A percentile compares a stretch with the other conserved stretches of the same genome.
phyloP scores from a whole-genome alignment of 805 yeast genomes.

The Maudiozyma bulderi region DNA sequence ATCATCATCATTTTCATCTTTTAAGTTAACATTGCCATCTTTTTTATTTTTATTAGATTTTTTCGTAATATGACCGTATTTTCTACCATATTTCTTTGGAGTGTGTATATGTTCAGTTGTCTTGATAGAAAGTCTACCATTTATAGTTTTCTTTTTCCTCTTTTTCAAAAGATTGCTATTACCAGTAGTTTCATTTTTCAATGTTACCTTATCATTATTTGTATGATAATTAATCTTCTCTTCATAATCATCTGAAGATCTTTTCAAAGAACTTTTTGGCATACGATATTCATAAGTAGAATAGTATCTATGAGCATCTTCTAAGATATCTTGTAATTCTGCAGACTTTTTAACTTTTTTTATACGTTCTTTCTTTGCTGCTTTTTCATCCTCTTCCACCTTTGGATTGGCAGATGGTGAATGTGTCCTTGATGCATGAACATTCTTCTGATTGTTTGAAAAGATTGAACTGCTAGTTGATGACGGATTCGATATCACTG shows the following conservation, averaged over 20 bases:
- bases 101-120: too few species aligned
- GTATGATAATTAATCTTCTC: too few species aligned
- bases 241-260: slow-evolving; percentile 6
- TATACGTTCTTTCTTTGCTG: background rate
- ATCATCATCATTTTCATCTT: too few species aligned
- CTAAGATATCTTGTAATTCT: slow-evolving; percentile 13
- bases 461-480: background rate
- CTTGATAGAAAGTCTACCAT: too few species aligned
- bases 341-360: background rate
- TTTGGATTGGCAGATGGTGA: background rate
- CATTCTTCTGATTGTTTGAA: background rate
- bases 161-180: too few species aligned
- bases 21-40: too few species aligned
- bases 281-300: slow-evolving; percentile 18
- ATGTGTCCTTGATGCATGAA: background rate
- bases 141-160: too few species aligned
- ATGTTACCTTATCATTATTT: too few species aligned
- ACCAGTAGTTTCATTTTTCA: too few species aligned
- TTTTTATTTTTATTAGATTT: too few species aligned
- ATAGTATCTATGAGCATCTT: slow-evolving; percentile 23
- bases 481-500: background rate
- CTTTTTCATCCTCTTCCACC: background rate
- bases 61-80: too few species aligned
- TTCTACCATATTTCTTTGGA: too few species aligned
- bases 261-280: slow-evolving; percentile 17